These are phyloP conservation scores for Penicillium nordicum DNA, from an alignment of 2,329 filamentous ascomycete species.

Conservation along the genomic window DNA sequence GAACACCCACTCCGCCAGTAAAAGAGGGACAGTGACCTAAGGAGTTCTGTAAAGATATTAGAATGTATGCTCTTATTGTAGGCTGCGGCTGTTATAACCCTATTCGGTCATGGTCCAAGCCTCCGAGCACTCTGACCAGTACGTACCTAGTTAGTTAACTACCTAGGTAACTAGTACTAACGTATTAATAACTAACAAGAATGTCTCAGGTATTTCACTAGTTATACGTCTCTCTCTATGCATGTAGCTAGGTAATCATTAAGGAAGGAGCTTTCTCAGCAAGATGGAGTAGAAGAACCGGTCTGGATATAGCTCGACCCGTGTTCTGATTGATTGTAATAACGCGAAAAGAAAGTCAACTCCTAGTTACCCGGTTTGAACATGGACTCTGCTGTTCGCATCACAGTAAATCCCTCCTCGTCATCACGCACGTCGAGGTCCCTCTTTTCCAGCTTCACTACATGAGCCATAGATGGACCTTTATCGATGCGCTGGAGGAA, in stretches of 20 bases:
- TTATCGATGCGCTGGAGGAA: conserved; percentile 72
- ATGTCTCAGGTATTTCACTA: neutral
- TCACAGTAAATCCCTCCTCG: conserved; percentile 64
- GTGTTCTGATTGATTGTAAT: neutral
- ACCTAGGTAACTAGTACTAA: too few relatives aligned
- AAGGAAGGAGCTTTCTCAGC: too few relatives aligned
- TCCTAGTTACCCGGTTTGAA: conserved; percentile 16
- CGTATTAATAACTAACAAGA: neutral
- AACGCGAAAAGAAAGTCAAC: neutral
- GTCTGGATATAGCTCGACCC: neutral
- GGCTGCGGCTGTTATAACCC: too few relatives aligned
- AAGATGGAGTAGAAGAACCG: neutral
- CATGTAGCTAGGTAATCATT: too few relatives aligned
- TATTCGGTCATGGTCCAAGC: too few relatives aligned
- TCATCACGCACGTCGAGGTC: conserved; percentile 63
- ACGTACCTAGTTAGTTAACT: too few relatives aligned
- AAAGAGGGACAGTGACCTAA: too few relatives aligned
- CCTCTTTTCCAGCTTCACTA: conserved; percentile 69
- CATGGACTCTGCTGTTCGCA: conserved; percentile 29
- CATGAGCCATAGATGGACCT: conserved; percentile 69
- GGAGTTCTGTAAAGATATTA: too few relatives aligned
- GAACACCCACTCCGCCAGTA: too few relatives aligned
- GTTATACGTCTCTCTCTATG: neutral
- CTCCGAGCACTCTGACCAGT: too few relatives aligned
- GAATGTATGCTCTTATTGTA: too few relatives aligned